These are phyloP conservation scores for Ogataea hybrid DNA, from an alignment of 1,139 yeast genomes.

Conservation along the genomic window DNA sequence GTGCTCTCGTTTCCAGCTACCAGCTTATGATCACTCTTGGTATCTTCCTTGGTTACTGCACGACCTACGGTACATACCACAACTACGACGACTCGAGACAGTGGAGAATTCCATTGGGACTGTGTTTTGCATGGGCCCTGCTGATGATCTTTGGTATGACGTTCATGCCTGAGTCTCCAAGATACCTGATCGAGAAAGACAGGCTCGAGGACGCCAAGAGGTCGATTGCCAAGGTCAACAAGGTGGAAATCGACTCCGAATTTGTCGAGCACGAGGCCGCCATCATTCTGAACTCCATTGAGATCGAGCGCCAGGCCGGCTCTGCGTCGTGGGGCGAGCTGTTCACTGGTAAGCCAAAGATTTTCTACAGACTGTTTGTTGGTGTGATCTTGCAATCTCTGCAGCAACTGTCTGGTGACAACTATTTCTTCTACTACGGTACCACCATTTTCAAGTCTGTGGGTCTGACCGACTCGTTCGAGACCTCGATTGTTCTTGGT, in stretches of 20 bases:
- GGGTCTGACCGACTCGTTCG: conserved; percentile 70
- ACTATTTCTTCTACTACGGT: conserved; percentile 81
- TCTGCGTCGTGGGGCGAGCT: conserved; percentile 68
- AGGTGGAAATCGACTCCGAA: conserved; percentile 58
- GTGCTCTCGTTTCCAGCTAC: conserved; percentile 62
- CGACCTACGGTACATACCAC: conserved; percentile 57
- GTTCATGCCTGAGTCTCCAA: conserved; percentile 78
- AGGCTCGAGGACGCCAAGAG: conserved; percentile 56
- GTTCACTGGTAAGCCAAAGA: conserved; percentile 63
- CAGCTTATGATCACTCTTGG: conserved; percentile 67
- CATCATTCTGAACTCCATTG: conserved; percentile 60
- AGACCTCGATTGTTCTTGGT: conserved; percentile 76
- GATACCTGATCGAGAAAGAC: conserved; percentile 58
- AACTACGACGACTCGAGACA: conserved; percentile 48
- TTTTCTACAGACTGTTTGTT: conserved; percentile 60
- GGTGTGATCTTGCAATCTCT: conserved; percentile 67
- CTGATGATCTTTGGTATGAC: conserved; percentile 52
- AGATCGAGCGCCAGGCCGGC: conserved; percentile 61
- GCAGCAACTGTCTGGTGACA: conserved; percentile 80
- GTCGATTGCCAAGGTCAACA: conserved; percentile 62
- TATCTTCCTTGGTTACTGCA: conserved; percentile 62
- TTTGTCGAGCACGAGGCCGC: conserved; percentile 58
- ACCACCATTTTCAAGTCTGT: conserved; percentile 75
- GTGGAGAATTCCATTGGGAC: conserved; percentile 66
- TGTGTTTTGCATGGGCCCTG: conserved; percentile 49